Evolutionary conservation across 164 flowering plant species (phyloP).

Genomic region (Chimonanthus salicifolius): DNA sequence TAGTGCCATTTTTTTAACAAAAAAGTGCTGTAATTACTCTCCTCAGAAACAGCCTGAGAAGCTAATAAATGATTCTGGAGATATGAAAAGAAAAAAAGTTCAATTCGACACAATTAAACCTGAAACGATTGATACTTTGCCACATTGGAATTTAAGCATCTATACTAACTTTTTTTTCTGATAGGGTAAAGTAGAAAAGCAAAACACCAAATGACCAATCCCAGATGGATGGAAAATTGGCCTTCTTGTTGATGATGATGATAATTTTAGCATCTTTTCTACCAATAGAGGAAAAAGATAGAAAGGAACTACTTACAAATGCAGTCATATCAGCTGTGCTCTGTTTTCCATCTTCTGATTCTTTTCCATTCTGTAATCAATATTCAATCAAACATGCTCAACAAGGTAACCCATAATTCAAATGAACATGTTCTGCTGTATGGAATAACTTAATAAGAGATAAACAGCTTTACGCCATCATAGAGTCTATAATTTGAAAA

Average conservation of each 20-base stretch:
- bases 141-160: not conserved
- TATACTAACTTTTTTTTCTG: too few relatives aligned
- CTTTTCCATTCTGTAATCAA: constrained; percentile 45
- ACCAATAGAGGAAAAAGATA: not conserved
- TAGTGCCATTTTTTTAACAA: not conserved
- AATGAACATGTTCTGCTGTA: not conserved
- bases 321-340: constrained; percentile 55
- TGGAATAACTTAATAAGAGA: not conserved
- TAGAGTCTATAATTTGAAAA: too few relatives aligned
- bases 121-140: not conserved
- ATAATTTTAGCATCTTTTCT: not conserved
- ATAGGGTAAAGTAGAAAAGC: too few relatives aligned
- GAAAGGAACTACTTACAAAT: constrained; percentile 37
- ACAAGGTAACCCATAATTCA: not conserved
- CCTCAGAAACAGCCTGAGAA: not conserved
- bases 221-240: too few relatives aligned
- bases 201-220: too few relatives aligned
- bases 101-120: not conserved
- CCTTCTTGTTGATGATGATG: too few relatives aligned
- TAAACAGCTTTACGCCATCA: not conserved
- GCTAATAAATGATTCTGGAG: not conserved
- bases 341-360: constrained; percentile 47
- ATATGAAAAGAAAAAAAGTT: not conserved
- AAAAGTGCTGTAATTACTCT: not conserved
- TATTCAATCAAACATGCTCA: not conserved